phyloP scores from a whole-genome alignment of 495 filamentous ascomycete genomes.

The Rusavskia elegans region DNA sequence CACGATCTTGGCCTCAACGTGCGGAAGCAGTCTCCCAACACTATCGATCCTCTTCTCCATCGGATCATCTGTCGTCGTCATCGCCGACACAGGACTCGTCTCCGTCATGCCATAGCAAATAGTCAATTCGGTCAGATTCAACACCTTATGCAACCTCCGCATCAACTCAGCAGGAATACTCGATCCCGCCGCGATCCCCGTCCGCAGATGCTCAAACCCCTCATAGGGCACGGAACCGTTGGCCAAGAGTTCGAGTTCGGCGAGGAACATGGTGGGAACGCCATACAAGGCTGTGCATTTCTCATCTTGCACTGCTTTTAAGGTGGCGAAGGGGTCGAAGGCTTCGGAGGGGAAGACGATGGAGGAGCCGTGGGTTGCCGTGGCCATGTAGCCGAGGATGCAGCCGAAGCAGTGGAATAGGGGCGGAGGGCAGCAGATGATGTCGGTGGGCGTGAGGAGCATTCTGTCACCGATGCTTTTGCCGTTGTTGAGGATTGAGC shows the following conservation, averaged over 20 bases:
- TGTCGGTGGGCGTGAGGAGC: slow-evolving; percentile 54
- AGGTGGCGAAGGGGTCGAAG: slow-evolving; percentile 62
- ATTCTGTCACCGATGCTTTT: slow-evolving; percentile 67
- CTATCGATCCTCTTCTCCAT: slow-evolving; percentile 60
- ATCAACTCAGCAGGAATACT: slow-evolving; percentile 73
- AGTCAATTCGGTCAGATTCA: slow-evolving; percentile 73
- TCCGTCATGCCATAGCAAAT: slow-evolving; percentile 99
- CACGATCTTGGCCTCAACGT: slow-evolving; percentile 77
- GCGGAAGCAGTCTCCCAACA: slow-evolving; percentile 66
- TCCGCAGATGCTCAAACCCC: slow-evolving; percentile 57
- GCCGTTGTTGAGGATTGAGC: slow-evolving; percentile 80
- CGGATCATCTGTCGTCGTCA: slow-evolving; percentile 77
- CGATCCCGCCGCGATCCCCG: slow-evolving; percentile 84
- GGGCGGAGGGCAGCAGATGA: slow-evolving; percentile 75
- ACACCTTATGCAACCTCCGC: slow-evolving; percentile 54
- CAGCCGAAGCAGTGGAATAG: slow-evolving; percentile 89
- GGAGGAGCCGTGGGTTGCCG: slow-evolving; percentile 66
- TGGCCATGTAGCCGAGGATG: slow-evolving; percentile 88
- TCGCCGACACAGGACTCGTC: slow-evolving; percentile 77
- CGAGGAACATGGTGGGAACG: slow-evolving; percentile 91
- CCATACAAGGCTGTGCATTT: slow-evolving; percentile 77
- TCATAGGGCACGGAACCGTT: slow-evolving; percentile 30
- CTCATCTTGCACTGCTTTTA: slow-evolving; percentile 59
- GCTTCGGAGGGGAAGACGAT: slow-evolving; percentile 81
- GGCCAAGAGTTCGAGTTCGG: slow-evolving; percentile 62